Conservation (phyloP, 768 basidiomycete species). For the Xerocomellus intermedius region DNA sequence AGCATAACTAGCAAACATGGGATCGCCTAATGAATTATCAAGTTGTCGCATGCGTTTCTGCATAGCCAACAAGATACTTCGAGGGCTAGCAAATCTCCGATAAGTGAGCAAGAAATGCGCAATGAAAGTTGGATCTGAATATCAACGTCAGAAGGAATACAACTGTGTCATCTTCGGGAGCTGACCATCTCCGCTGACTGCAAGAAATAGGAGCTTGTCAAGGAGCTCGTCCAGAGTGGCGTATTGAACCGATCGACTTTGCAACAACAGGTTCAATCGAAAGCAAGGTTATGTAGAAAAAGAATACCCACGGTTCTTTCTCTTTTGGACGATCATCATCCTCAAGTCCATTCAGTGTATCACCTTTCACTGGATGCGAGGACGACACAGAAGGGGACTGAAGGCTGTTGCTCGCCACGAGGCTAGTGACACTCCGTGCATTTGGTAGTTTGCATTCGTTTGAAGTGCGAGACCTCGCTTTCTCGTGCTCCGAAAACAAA, state of each 20-base stretch:
- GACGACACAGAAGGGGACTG: slow-evolving; percentile 18
- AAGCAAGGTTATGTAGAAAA: background rate
- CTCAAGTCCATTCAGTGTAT: slow-evolving; percentile 19
- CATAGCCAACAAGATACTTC: slow-evolving; percentile 80
- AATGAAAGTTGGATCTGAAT: slow-evolving; percentile 69
- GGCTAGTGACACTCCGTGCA: slow-evolving; percentile 28
- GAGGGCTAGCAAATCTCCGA: slow-evolving; percentile 77
- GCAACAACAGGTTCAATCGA: slow-evolving; percentile 12
- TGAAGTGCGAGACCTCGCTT: slow-evolving; percentile 27
- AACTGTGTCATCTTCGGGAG: slow-evolving; percentile 1
- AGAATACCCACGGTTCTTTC: slow-evolving; percentile 51
- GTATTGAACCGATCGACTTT: slow-evolving; percentile 62
- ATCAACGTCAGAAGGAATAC: slow-evolving; percentile 9
- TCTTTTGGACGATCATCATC: slow-evolving; percentile 34
- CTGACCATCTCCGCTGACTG: slow-evolving; percentile 82
- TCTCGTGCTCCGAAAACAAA: slow-evolving; percentile 43
- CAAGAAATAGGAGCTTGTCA: slow-evolving; percentile 78
- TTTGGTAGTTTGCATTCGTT: slow-evolving; percentile 32
- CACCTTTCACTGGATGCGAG: slow-evolving; percentile 12
- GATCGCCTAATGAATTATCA: slow-evolving; percentile 69
- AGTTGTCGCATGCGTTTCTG: slow-evolving; percentile 82
- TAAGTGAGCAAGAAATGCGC: slow-evolving; percentile 82
- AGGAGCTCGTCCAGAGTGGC: slow-evolving; percentile 76
- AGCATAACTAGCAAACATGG: slow-evolving; percentile 83
- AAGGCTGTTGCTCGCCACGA: slow-evolving; percentile 20